Conservation (phyloP, 2,329 filamentous ascomycete species). For the Pseudogymnoascus sp. region DNA sequence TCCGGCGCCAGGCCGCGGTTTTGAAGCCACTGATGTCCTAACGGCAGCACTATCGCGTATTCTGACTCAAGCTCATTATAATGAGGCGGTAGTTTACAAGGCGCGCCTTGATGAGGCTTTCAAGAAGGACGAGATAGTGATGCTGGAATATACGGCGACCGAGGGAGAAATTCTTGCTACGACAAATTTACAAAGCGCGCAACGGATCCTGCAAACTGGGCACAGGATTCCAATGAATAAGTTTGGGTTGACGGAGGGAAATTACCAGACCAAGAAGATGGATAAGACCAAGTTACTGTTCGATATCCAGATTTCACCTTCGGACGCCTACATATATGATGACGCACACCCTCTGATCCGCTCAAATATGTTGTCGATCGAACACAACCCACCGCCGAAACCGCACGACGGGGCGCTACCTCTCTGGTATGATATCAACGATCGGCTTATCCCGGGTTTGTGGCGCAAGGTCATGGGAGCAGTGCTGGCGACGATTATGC, state of each 20-base stretch:
- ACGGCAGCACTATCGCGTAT: slow-evolving; percentile 48
- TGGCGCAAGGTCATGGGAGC: slow-evolving; percentile 59
- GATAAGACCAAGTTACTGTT: slow-evolving; percentile 60
- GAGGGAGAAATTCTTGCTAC: slow-evolving; percentile 61
- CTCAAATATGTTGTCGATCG: slow-evolving; percentile 10
- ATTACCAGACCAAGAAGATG: slow-evolving; percentile 63
- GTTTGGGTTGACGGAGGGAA: slow-evolving; percentile 62
- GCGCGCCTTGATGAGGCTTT: slow-evolving; percentile 49
- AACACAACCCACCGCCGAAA: slow-evolving; percentile 27
- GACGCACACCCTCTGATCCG: slow-evolving; percentile 33
- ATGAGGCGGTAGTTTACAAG: slow-evolving; percentile 54
- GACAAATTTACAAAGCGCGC: slow-evolving; percentile 54
- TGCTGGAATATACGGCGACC: slow-evolving; percentile 47
- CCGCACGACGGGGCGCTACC: slow-evolving; percentile 46
- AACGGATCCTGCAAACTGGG: slow-evolving; percentile 46
- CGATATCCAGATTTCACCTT: slow-evolving; percentile 51
- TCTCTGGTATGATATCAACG: slow-evolving; percentile 66
- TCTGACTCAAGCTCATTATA: slow-evolving; percentile 45
- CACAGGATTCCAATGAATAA: slow-evolving; percentile 52
- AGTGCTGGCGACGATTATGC: slow-evolving; percentile 54
- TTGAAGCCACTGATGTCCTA: slow-evolving; percentile 53
- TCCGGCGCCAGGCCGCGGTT: slow-evolving; percentile 50
- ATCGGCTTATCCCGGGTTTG: slow-evolving; percentile 45
- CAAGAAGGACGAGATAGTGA: slow-evolving; percentile 30
- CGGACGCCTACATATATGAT: slow-evolving; percentile 48